Percentiles rank a stretch among this genome's conserved stretches.
Evolutionary conservation across 2,329 filamentous ascomycete species (phyloP).

Genomic region (Lasiodiplodia gonubiensis): DNA sequence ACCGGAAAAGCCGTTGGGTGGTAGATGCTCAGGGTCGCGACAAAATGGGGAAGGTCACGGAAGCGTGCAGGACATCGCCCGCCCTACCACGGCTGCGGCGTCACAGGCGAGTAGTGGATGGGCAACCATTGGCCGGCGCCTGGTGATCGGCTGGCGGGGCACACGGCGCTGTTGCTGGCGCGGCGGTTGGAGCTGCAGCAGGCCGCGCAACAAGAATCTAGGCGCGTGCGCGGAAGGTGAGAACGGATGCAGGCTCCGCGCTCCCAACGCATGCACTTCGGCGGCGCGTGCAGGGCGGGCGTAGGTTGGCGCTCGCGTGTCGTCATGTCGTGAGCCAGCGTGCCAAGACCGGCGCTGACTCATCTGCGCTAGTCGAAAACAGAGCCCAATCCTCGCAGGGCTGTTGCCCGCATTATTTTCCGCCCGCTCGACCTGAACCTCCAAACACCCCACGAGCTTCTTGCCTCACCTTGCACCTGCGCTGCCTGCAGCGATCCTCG

Average conservation of each 20-base stretch:
- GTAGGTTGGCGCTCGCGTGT: not conserved
- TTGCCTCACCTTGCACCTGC: slow-evolving; percentile 26
- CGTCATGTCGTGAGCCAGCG: slow-evolving; percentile 2
- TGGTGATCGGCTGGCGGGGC: slow-evolving; percentile 16
- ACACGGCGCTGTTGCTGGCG: not conserved
- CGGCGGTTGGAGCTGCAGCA: not conserved
- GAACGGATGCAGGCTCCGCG: not conserved
- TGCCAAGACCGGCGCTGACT: slow-evolving; percentile 17
- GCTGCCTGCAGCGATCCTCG: slow-evolving; percentile 14
- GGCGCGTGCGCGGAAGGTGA: not conserved
- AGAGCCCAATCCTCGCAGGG: slow-evolving; percentile 28
- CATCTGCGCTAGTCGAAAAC: slow-evolving; percentile 27
- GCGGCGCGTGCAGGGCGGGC: slow-evolving; percentile 9
- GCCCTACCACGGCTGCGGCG: slow-evolving; percentile 22
- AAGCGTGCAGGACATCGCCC: slow-evolving; percentile 15
- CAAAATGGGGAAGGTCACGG: slow-evolving; percentile 7
- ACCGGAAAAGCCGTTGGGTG: not conserved
- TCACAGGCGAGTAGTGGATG: slow-evolving; percentile 13
- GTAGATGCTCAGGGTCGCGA: not conserved
- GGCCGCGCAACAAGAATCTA: slow-evolving; percentile 3
- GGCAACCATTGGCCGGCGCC: slow-evolving; percentile 13
- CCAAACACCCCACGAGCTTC: slow-evolving; percentile 25
- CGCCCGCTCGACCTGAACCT: slow-evolving; percentile 27
- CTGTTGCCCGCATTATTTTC: slow-evolving; percentile 30
- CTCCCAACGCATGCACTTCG: not conserved